These are phyloP conservation scores for Moricandia arvensis DNA, from an alignment of 345 rosid species.

Conservation along the genomic window DNA sequence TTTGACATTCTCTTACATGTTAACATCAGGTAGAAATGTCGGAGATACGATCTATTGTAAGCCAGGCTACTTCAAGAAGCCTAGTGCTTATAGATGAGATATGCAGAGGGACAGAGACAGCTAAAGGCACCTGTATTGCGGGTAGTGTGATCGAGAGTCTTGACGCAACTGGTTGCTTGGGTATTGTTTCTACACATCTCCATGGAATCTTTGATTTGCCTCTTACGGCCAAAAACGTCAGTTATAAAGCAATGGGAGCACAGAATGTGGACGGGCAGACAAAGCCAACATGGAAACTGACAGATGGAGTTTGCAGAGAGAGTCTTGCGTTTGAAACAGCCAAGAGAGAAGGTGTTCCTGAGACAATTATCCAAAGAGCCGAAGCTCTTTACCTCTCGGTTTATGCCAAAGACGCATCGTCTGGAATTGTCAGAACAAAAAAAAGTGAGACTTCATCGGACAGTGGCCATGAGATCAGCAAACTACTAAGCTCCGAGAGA, in stretches of 20 bases:
- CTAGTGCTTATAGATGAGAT: slow-evolving; percentile 93
- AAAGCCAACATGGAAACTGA: slow-evolving; percentile 84
- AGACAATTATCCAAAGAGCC: slow-evolving; percentile 68
- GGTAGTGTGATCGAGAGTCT: slow-evolving; percentile 84
- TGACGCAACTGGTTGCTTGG: slow-evolving; percentile 81
- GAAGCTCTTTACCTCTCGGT: slow-evolving; percentile 64
- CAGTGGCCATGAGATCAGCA: slow-evolving; percentile 24
- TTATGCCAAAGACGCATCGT: slow-evolving; percentile 22
- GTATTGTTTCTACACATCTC: slow-evolving; percentile 91
- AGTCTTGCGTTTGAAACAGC: slow-evolving; percentile 99
- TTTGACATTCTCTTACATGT: not conserved
- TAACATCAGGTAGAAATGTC: slow-evolving; percentile 87
- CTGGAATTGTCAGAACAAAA: slow-evolving; percentile 29
- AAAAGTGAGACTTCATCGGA: slow-evolving; percentile 18
- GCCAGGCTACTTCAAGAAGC: slow-evolving; percentile 75
- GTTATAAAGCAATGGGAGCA: slow-evolving; percentile 86
- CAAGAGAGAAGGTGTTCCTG: slow-evolving; percentile 86
- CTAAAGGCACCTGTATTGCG: slow-evolving; percentile 94
- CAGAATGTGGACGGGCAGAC: slow-evolving; percentile 65
- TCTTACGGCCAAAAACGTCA: slow-evolving; percentile 53
- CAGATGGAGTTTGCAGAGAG: slow-evolving; percentile 88
- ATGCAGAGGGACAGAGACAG: slow-evolving; percentile 97
- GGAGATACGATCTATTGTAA: slow-evolving; percentile 74
- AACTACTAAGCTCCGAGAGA: slow-evolving; percentile 38
- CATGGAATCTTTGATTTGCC: slow-evolving; percentile 83